Evolutionary conservation across 306 rosid genomes (phyloP), one percentile per base, ranked within the genome.

Genomic region (Dryas drummondii): DNA sequence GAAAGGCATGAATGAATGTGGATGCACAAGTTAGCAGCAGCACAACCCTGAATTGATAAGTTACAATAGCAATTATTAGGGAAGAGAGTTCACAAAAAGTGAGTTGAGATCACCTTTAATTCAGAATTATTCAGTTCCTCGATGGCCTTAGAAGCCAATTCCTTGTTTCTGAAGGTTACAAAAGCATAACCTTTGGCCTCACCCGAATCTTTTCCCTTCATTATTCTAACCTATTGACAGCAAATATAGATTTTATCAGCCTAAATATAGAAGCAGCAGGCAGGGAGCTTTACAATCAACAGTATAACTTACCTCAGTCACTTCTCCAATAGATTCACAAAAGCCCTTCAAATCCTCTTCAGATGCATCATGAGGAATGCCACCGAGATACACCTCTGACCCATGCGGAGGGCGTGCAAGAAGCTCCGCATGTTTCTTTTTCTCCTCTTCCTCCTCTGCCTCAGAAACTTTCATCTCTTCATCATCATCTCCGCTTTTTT

Each of bases 351-450:
- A 80, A 81, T 91, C 92, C 71, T 83, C 86, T 81, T 87, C 88
- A 64, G 91, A 81, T 71, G 81, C 81, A 3, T 79, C 81, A 8
- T 55, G 84, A 74, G 92, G 87, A 86, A 91, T 79, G 66, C 92
- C 91, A 68, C 92, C 94, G 79, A 91, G 77, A 82, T 87, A 89
- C 51, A 91, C 92, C 72, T 84, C 88, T 46, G 97, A 86, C 1
- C 92, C 97, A 76, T 91, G 92, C 17, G 91, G 91, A 56, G 97
- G 97, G 79, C 89, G 91, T 0, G 89, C 86, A 89, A 89, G 94
- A 78, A 91, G 92, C 72, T 89, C 92, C 9, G 80, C 87, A 22
- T 84, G 91, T 74, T 76, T 84, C 84, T 49, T 86, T 74, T 81
- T 81, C 74, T 85, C 88, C 54, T 50, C 83, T 66, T 80, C 88